Evolutionary conservation across 2,329 filamentous ascomycete species (phyloP), one percentile per base, ranked within the genome.

Genomic region (Didymella arachidicola): DNA sequence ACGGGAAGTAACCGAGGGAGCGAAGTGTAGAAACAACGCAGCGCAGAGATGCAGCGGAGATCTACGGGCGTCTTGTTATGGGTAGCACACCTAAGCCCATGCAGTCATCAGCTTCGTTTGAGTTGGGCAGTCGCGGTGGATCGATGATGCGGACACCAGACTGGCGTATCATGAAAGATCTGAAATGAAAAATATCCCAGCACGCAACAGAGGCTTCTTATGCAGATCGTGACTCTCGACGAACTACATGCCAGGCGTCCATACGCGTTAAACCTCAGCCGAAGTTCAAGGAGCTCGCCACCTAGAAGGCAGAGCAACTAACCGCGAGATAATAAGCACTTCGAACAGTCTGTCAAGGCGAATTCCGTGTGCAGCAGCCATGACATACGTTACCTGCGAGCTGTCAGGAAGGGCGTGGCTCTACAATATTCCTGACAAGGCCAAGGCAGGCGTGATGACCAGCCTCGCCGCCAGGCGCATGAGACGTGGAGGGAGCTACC

Each of bases 181-280:
- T 66, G 67, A 64, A 74, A 74, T 73, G 67, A 71, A 74, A 74
- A 73, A 70, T 54, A 60, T 73, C 68, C 68, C 64, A 69, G 67
- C 67, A 72, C 61, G 60, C 62, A 61, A 36, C 36, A 53, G 25
- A 14, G 56, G 44, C 7, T 29, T 14, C n/a, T 46, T 22, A 19
- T 11, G 14, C 19, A 43, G 14, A 14, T 27, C 16, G 41, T 43
- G 41, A 43, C 7, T 11, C 12, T 22, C 36, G n/a, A 39, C 36
- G 18, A 22, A 12, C 5, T 39, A 39, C 36, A 19, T 39, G 18
- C 36, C 12, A 25, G 19, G 19, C 38, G 11, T 14, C 19, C 19
- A 11, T 10, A 19, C 16, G 7, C 10, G 7, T 25, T 41, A 18
- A 4, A 2, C 22, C n/a, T 41, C 38, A 22, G 19, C 10, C 7